These are phyloP conservation scores for Penicillium sp. DNA, from an alignment of 2,329 filamentous ascomycete genomes.

Conservation along the genomic window DNA sequence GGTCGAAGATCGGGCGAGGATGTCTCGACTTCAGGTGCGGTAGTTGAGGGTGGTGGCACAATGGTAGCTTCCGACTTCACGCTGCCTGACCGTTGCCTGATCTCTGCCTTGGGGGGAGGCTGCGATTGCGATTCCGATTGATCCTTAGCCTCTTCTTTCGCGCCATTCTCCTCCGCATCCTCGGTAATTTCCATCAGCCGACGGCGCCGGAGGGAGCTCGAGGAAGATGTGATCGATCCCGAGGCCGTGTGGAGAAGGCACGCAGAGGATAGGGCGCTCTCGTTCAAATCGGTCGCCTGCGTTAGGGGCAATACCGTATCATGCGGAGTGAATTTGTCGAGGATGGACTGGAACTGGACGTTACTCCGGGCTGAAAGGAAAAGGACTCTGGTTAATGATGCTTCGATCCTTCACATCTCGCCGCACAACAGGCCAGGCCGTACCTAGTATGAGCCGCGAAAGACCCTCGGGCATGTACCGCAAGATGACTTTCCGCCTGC, in stretches of 20 bases:
- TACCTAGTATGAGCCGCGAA: conserved; percentile 90
- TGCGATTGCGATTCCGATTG: conserved; percentile 35
- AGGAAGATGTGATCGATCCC: conserved; percentile 81
- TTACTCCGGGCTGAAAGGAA: conserved; percentile 71
- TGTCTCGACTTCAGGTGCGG: conserved; percentile 16
- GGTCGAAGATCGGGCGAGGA: conserved; percentile 18
- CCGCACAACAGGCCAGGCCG: conserved; percentile 29
- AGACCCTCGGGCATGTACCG: conserved; percentile 91
- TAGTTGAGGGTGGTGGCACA: conserved; percentile 30
- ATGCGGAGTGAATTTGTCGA: conserved; percentile 75
- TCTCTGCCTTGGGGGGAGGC: conserved; percentile 20
- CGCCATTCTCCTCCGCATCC: conserved; percentile 77
- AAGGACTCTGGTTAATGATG: conserved; percentile 3
- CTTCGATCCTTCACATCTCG: not conserved
- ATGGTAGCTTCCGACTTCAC: conserved; percentile 39
- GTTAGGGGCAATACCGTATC: conserved; percentile 81
- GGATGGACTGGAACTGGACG: conserved; percentile 64
- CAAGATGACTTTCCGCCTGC: conserved; percentile 84
- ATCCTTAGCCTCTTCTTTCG: conserved; percentile 53
- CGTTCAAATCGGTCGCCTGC: conserved; percentile 75
- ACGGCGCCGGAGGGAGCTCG: conserved; percentile 73
- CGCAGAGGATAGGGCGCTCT: conserved; percentile 82
- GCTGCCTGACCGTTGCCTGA: conserved; percentile 31
- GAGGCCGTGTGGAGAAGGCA: conserved; percentile 89
- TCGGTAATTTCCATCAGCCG: conserved; percentile 92